phyloP scores from a whole-genome alignment of 2,329 filamentous ascomycete species.

The Colletotrichum tropicale region DNA sequence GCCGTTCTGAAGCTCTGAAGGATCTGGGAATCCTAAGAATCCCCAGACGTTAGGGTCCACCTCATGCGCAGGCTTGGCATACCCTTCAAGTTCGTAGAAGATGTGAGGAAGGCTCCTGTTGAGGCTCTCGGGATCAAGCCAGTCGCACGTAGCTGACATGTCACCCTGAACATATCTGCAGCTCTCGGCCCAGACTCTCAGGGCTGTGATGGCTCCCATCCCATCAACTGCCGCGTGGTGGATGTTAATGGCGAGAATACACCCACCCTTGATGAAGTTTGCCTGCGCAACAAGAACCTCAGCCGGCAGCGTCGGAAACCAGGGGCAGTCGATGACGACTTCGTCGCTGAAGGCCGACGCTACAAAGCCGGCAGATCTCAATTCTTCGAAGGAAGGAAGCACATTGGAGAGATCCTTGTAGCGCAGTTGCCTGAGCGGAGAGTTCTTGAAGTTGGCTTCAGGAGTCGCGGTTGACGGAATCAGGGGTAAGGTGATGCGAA shows the following conservation, averaged over 20 bases:
- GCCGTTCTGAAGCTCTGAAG: not conserved
- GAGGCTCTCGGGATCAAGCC: not conserved
- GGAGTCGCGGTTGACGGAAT: not conserved
- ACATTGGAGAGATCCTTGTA: not conserved
- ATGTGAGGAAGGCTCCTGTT: not conserved
- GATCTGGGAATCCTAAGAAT: not conserved
- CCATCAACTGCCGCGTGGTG: not conserved
- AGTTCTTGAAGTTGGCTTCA: not conserved
- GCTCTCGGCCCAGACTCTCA: not conserved
- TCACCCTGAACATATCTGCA: not conserved
- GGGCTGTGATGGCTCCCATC: not conserved
- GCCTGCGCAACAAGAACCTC: not conserved
- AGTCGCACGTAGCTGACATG: not conserved
- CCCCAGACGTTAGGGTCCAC: not conserved
- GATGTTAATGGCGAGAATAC: not conserved
- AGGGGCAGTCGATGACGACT: not conserved
- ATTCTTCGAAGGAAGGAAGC: not conserved
- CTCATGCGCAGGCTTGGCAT: not conserved
- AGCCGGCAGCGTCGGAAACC: not conserved
- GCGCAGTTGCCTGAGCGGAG: not conserved
- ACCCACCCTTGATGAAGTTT: not conserved
- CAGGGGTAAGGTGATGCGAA: not conserved
- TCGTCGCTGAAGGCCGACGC: not conserved
- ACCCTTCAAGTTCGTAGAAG: not conserved
- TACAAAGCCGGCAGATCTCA: not conserved